Evolutionary conservation across 2,329 filamentous ascomycete species (phyloP).

Genomic region (Alternaria postmessia): DNA sequence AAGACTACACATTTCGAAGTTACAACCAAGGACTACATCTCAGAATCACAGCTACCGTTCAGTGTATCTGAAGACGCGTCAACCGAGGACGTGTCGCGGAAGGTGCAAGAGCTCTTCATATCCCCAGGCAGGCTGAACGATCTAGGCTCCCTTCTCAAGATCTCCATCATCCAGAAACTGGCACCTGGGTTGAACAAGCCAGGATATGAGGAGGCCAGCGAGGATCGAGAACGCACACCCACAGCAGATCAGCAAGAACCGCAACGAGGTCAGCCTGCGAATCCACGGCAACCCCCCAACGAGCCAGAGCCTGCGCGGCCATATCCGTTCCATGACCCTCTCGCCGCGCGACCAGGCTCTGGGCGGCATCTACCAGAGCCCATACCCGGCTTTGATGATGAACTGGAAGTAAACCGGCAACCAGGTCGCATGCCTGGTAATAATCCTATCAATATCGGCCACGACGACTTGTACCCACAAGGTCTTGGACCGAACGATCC

Average conservation of each 20-base stretch:
- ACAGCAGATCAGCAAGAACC: slow-evolving; percentile 53
- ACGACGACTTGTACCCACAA: slow-evolving; percentile 86
- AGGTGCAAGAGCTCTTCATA: slow-evolving; percentile 71
- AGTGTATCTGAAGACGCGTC: slow-evolving; percentile 59
- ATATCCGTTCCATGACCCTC: slow-evolving; percentile 74
- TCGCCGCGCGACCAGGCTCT: slow-evolving; percentile 63
- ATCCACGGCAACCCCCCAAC: slow-evolving; percentile 62
- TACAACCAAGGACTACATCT: slow-evolving; percentile 76
- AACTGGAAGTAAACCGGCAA: slow-evolving; percentile 80
- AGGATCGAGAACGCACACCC: slow-evolving; percentile 36
- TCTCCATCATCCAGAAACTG: slow-evolving; percentile 83
- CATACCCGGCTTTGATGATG: slow-evolving; percentile 92
- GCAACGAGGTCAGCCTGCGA: slow-evolving; percentile 30
- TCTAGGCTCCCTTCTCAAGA: slow-evolving; percentile 75
- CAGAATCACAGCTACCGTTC: slow-evolving; percentile 64
- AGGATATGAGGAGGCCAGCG: slow-evolving; percentile 71
- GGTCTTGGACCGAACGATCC: slow-evolving; percentile 88
- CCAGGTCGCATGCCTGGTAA: slow-evolving; percentile 60
- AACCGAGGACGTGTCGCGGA: slow-evolving; percentile 54
- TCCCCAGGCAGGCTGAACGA: slow-evolving; percentile 72
- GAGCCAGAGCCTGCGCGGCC: slow-evolving; percentile 68
- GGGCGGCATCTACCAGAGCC: slow-evolving; percentile 76
- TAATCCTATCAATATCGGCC: slow-evolving; percentile 75
- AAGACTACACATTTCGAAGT: slow-evolving; percentile 81
- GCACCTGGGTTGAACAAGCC: slow-evolving; percentile 79